phyloP scores from a whole-genome alignment of 2,329 filamentous ascomycete species.

The Coniochaeta prunicola region DNA sequence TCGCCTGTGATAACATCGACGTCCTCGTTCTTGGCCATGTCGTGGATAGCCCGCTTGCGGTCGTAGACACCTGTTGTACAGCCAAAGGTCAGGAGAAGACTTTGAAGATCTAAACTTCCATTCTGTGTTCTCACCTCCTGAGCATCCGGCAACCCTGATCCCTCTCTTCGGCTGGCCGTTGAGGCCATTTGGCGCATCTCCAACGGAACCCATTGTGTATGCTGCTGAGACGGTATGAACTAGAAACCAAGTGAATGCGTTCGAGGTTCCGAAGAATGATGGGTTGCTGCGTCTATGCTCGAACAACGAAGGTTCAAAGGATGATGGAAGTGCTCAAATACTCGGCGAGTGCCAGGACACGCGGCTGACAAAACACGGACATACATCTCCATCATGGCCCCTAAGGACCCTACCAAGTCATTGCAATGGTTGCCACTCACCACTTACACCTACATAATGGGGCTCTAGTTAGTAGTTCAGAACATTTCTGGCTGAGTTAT shows the following conservation, averaged over 20 bases:
- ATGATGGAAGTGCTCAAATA: not conserved
- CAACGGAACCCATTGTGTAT: constrained; percentile 13
- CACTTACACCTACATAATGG: not conserved
- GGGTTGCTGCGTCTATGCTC: not conserved
- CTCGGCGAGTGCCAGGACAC: not conserved
- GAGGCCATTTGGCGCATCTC: constrained; percentile 5
- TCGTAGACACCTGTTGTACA: constrained; percentile 27
- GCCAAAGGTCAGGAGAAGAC: not conserved
- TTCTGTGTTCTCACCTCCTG: constrained; percentile 16
- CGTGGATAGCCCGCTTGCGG: constrained; percentile 28
- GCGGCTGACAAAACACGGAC: not conserved
- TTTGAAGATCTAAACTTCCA: not conserved
- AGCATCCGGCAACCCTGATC: constrained; percentile 21
- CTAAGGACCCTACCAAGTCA: not conserved
- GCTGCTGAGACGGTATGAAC: not conserved
- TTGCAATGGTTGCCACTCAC: not conserved
- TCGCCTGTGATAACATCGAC: constrained; percentile 23
- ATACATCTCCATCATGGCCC: not conserved
- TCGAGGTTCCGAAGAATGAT: not conserved
- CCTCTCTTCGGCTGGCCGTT: constrained; percentile 11
- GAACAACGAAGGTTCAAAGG: not conserved
- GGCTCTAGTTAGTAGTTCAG: not conserved
- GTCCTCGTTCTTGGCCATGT: constrained; percentile 23
- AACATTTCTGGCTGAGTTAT: not conserved
- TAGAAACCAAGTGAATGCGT: not conserved